Evolutionary conservation across 2,329 filamentous ascomycete genomes (phyloP).

Genomic region (Fusarium napiforme): DNA sequence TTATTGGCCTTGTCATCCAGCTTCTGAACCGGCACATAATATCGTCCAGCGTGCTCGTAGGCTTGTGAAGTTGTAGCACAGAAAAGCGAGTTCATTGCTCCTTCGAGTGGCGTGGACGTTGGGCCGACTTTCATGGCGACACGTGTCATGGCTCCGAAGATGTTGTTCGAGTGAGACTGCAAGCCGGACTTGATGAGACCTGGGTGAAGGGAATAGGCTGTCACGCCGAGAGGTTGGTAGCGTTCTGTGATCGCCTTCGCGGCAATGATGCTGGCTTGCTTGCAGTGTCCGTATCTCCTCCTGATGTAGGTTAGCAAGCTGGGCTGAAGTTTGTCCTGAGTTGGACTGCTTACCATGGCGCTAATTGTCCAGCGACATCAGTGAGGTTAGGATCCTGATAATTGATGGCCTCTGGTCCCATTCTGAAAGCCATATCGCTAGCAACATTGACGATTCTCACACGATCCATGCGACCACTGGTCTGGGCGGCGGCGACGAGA

Average conservation of each 20-base stretch:
- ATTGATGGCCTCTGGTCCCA: slow-evolving; percentile 34
- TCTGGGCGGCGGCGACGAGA: slow-evolving; percentile 24
- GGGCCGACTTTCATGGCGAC: slow-evolving; percentile 28
- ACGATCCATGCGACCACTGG: slow-evolving; percentile 15
- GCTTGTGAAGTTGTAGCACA: slow-evolving; percentile 33
- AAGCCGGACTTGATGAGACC: slow-evolving; percentile 38
- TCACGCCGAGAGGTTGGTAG: slow-evolving; percentile 29
- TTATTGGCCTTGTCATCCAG: slow-evolving; percentile 26
- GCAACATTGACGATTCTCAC: slow-evolving; percentile 42
- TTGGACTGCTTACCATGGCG: slow-evolving; percentile 16
- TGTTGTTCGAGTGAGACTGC: slow-evolving; percentile 23
- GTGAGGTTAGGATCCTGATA: slow-evolving; percentile 41
- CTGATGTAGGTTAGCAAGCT: not conserved
- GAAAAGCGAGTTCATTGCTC: slow-evolving; percentile 38
- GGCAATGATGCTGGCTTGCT: slow-evolving; percentile 35
- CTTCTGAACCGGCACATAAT: slow-evolving; percentile 35
- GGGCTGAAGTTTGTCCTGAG: rapidly evolving
- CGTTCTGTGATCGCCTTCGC: slow-evolving; percentile 37
- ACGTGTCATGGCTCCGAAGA: slow-evolving; percentile 30
- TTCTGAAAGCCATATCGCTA: slow-evolving; percentile 32
- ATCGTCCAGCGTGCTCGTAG: slow-evolving; percentile 12
- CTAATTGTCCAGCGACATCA: slow-evolving; percentile 17
- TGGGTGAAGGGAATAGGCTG: slow-evolving; percentile 41
- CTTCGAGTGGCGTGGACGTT: slow-evolving; percentile 27
- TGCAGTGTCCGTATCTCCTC: slow-evolving; percentile 38